These are phyloP conservation scores for Gossypium davidsonii DNA, from an alignment of 441 rosid genomes.

Conservation along the genomic window DNA sequence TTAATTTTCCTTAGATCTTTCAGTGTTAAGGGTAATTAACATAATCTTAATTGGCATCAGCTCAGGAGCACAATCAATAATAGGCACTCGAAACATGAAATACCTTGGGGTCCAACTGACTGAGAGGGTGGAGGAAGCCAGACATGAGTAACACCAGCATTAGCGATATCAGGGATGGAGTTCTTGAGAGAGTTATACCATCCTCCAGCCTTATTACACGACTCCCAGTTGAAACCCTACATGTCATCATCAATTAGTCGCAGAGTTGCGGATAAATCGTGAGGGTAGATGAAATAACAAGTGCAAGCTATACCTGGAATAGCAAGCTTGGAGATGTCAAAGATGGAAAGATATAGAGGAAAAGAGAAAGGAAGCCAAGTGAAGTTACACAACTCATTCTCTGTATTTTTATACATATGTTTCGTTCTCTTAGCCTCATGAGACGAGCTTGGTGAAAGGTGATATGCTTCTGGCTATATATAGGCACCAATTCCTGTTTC, in stretches of 20 bases:
- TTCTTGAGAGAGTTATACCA: constrained; percentile 52
- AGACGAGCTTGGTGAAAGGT: neutral
- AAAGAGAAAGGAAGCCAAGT: constrained; percentile 12
- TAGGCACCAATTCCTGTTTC: neutral
- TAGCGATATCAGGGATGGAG: constrained; percentile 39
- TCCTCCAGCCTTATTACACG: constrained; percentile 42
- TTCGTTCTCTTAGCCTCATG: neutral
- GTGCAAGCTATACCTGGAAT: constrained; percentile 1
- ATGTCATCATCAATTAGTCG: neutral
- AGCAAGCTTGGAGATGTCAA: constrained; percentile 4
- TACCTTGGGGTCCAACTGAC: constrained; percentile 41
- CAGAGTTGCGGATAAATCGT: neutral
- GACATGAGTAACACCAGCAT: constrained; percentile 49
- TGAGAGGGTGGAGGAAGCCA: constrained; percentile 71
- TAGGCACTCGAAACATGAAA: neutral
- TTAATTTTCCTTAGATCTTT: neutral
- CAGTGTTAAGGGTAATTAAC: neutral
- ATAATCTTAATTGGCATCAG: neutral
- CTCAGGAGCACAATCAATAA: neutral
- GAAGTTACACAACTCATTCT: constrained; percentile 1
- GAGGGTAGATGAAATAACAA: neutral
- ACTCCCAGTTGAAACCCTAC: constrained; percentile 37
- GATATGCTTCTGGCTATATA: constrained; percentile 3
- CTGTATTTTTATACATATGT: neutral
- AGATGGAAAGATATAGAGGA: constrained; percentile 5